Percentiles rank a stretch among this genome's conserved stretches.
These are phyloP conservation scores for Mesembryanthemum crystallinum DNA, from an alignment of 148 eudicot species.

Conservation along the genomic window DNA sequence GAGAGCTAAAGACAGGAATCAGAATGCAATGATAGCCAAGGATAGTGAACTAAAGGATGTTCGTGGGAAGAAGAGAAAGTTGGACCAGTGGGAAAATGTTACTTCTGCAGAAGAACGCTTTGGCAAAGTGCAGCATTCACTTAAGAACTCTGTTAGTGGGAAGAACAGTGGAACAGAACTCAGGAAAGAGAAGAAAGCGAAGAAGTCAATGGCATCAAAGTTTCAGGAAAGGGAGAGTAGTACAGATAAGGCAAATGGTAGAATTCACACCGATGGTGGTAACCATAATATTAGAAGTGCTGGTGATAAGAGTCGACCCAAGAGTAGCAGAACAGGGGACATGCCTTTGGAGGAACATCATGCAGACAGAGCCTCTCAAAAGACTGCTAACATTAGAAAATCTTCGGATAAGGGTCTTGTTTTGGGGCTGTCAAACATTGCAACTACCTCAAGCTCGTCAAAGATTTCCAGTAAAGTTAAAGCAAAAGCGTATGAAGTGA, in stretches of 20 bases:
- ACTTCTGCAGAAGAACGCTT: background rate
- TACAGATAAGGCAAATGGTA: slow-evolving; percentile 21
- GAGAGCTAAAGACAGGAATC: slow-evolving; percentile 28
- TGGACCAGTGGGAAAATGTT: slow-evolving; percentile 18
- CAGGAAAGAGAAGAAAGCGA: slow-evolving; percentile 27
- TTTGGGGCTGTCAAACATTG: slow-evolving; percentile 34
- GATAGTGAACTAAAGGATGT: slow-evolving; percentile 21
- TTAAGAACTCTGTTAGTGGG: slow-evolving; percentile 4
- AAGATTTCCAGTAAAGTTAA: slow-evolving; percentile 34
- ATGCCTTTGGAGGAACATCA: slow-evolving; percentile 13
- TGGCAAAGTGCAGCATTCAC: slow-evolving; percentile 15
- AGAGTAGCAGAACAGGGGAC: slow-evolving; percentile 21
- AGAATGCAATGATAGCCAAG: slow-evolving; percentile 1
- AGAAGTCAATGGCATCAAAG: slow-evolving; percentile 24
- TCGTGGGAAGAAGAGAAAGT: slow-evolving; percentile 40
- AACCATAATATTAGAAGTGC: slow-evolving; percentile 20
- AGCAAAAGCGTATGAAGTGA: slow-evolving; percentile 24
- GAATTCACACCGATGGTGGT: slow-evolving; percentile 2
- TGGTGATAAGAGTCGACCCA: slow-evolving; percentile 10
- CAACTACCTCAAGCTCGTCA: slow-evolving; percentile 47
- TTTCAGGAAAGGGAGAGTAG: slow-evolving; percentile 25
- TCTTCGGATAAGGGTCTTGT: slow-evolving; percentile 30
- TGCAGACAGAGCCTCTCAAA: slow-evolving; percentile 20
- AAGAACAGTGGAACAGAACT: slow-evolving; percentile 17
- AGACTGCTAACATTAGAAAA: slow-evolving; percentile 24